Evolutionary conservation across 352 stramenopile genomes (phyloP).

Genomic region (Phytophthora capsici): DNA sequence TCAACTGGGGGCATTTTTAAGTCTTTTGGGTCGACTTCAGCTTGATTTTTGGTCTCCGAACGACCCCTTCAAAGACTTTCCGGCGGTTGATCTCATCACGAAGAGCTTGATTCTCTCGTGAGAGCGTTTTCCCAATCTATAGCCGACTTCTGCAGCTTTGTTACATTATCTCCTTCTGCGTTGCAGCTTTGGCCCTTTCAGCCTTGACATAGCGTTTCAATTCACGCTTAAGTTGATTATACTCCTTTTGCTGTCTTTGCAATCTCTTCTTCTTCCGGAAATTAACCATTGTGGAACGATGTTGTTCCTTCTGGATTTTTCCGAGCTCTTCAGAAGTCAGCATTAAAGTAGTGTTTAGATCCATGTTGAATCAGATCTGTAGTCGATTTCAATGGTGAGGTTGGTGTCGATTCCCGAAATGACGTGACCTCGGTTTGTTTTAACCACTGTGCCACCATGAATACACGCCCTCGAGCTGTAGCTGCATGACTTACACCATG

Average conservation of each 20-base stretch:
- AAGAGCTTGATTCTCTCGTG: not conserved
- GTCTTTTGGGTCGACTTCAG: not conserved
- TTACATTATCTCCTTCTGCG: not conserved
- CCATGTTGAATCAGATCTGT: too few species aligned
- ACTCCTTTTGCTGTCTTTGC: not conserved
- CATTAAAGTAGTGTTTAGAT: too few species aligned
- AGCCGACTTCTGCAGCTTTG: not conserved
- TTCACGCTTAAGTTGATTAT: not conserved
- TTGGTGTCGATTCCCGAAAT: too few species aligned
- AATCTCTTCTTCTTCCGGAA: not conserved
- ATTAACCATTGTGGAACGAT: not conserved
- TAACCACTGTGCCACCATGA: too few species aligned
- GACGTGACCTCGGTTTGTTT: too few species aligned
- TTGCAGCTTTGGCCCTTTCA: not conserved
- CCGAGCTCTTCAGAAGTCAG: not conserved
- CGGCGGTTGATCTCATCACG: not conserved
- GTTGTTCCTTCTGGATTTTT: not conserved
- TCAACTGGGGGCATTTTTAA: not conserved
- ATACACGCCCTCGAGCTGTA: too few species aligned
- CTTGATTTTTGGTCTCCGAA: not conserved
- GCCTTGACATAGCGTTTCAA: not conserved
- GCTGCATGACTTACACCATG: not conserved
- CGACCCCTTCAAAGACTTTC: not conserved
- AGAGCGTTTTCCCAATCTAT: not conserved
- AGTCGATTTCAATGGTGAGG: too few species aligned